Evolutionary conservation across 805 yeast genomes (phyloP).

Genomic region (Candida insectorum): DNA sequence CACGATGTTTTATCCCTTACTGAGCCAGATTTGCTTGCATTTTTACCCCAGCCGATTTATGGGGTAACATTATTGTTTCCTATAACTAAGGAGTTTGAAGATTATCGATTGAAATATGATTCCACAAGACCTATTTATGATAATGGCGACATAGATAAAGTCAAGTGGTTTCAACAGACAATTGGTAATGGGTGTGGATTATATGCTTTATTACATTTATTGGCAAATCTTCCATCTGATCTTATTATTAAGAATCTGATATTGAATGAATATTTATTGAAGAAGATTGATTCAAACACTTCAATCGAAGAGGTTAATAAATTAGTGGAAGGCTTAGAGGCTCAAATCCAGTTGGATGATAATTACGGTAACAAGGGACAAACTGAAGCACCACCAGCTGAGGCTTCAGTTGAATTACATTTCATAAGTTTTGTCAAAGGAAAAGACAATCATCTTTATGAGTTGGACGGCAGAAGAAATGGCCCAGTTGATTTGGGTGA

Average conservation of each 20-base stretch:
- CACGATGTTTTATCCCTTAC: constrained; percentile 82
- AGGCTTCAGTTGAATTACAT: constrained; percentile 56
- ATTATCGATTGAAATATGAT: constrained; percentile 43
- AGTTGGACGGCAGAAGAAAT: constrained; percentile 82
- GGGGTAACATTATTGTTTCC: constrained; percentile 85
- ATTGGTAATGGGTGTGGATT: constrained; percentile 91
- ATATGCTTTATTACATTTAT: constrained; percentile 72
- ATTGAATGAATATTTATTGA: constrained; percentile 18
- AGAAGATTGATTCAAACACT: constrained; percentile 3
- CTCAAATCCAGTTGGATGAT: constrained; percentile 36
- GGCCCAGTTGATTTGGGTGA: constrained; percentile 70
- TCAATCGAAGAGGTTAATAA: constrained; percentile 34
- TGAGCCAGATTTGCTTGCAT: constrained; percentile 75
- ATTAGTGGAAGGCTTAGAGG: constrained; percentile 46
- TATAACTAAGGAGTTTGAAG: constrained; percentile 59
- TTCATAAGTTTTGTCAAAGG: constrained; percentile 70
- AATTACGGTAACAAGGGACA: constrained; percentile 54
- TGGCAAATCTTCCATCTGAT: constrained; percentile 45
- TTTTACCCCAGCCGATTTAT: constrained; percentile 76
- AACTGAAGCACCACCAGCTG: constrained; percentile 64
- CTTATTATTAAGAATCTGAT: constrained; percentile 39
- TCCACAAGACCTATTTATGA: constrained; percentile 11
- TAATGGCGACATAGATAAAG: constrained; percentile 27
- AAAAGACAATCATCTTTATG: constrained; percentile 60
- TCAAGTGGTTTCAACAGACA: constrained; percentile 82